phyloP scores from a whole-genome alignment of 768 basidiomycete species.

The Pholiota molesta region DNA sequence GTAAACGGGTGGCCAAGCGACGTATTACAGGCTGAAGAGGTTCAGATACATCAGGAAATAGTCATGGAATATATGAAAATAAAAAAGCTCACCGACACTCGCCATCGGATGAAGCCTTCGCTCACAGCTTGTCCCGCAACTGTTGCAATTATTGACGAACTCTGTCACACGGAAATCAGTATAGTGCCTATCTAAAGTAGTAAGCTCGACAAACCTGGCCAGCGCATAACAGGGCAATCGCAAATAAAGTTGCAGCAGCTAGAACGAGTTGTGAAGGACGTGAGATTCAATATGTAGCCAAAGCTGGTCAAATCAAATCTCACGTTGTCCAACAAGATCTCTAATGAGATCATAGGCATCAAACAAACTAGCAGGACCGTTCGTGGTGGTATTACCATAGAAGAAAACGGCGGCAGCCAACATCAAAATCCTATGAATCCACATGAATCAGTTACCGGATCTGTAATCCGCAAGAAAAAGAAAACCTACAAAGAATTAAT shows the following conservation, averaged over 20 bases:
- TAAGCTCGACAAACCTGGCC: conserved; percentile 57
- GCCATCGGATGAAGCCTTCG: conserved; percentile 90
- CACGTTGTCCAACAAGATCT: conserved; percentile 68
- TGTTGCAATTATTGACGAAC: conserved; percentile 87
- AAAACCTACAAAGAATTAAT: conserved; percentile 78
- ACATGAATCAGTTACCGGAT: conserved; percentile 1
- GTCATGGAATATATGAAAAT: neutral
- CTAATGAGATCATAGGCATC: conserved; percentile 80
- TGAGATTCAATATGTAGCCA: neutral
- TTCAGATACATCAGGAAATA: conserved; percentile 25
- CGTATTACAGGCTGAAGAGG: conserved; percentile 66
- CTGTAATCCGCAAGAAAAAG: conserved; percentile 11
- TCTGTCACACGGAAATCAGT: conserved; percentile 34
- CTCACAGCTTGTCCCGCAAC: conserved; percentile 89
- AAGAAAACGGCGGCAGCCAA: conserved; percentile 85
- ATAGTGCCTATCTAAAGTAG: conserved; percentile 1
- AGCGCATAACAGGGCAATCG: conserved; percentile 79
- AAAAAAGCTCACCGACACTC: conserved; percentile 59
- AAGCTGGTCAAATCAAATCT: conserved; percentile 22
- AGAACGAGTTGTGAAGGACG: neutral
- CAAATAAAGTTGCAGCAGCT: conserved; percentile 88
- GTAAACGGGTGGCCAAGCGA: conserved; percentile 78
- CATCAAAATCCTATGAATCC: conserved; percentile 66
- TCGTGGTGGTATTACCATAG: conserved; percentile 36
- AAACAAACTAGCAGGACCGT: conserved; percentile 71